These are phyloP conservation scores for Fusarium coicis DNA, from an alignment of 2,329 filamentous ascomycete genomes.

Conservation along the genomic window DNA sequence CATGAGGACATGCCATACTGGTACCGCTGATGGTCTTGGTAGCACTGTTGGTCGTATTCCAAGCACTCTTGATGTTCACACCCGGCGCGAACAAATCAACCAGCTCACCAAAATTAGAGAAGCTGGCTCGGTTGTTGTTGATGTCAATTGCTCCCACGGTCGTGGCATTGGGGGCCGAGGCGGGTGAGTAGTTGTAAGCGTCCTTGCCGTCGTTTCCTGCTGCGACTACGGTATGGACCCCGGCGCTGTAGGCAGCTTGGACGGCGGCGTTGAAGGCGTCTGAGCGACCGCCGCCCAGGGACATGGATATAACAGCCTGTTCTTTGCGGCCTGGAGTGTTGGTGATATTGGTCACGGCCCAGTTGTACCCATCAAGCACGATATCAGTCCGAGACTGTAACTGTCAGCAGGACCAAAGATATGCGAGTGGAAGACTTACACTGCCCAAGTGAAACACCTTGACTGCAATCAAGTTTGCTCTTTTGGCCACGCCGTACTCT, in stretches of 20 bases:
- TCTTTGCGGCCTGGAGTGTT: slow-evolving; percentile 50
- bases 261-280: slow-evolving; percentile 62
- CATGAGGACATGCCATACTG: slow-evolving; percentile 70
- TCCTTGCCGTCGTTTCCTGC: slow-evolving; percentile 63
- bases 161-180: slow-evolving; percentile 58
- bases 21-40: slow-evolving; percentile 66
- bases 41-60: slow-evolving; percentile 54
- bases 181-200: slow-evolving; percentile 57
- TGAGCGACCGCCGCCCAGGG: slow-evolving; percentile 60
- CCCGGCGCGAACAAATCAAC: slow-evolving; percentile 66
- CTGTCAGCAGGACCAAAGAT: neutral
- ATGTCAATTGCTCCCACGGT: slow-evolving; percentile 63
- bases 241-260: slow-evolving; percentile 55
- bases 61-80: slow-evolving; percentile 57
- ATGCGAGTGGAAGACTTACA: slow-evolving; percentile 3
- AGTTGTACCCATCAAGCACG: slow-evolving; percentile 49
- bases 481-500: slow-evolving; percentile 60
- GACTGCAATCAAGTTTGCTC: slow-evolving; percentile 55
- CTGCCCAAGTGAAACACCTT: slow-evolving; percentile 54
- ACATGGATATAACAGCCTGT: slow-evolving; percentile 66
- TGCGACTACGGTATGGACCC: slow-evolving; percentile 64
- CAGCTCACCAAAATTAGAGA: slow-evolving; percentile 61
- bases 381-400: slow-evolving; percentile 39
- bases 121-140: slow-evolving; percentile 52
- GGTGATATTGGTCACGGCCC: slow-evolving; percentile 56